A percentile compares a stretch with the other conserved stretches of the same genome.
These are phyloP conservation scores for Mycosarcoma mackinlayi DNA, from an alignment of 1,284 basidiomycete genomes.

Conservation along the genomic window DNA sequence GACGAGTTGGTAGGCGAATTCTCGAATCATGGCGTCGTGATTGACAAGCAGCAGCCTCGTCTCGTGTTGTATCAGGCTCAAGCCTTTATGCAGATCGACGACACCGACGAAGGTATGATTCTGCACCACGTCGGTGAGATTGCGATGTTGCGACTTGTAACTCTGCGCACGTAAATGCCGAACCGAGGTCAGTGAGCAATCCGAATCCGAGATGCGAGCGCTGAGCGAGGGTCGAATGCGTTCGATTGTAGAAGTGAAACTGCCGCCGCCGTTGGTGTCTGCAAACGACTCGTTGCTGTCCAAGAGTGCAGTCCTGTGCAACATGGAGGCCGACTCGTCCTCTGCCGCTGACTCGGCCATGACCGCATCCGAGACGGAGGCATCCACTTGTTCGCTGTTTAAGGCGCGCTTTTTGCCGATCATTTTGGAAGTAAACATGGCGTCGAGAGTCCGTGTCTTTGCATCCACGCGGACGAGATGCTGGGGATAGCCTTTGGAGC, in stretches of 20 bases:
- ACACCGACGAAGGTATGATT: slow-evolving; percentile 94
- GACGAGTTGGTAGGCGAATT: slow-evolving; percentile 93
- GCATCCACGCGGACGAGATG: slow-evolving; percentile 92
- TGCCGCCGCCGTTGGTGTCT: slow-evolving; percentile 3
- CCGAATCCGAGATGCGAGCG: slow-evolving; percentile 78
- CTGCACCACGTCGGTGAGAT: slow-evolving; percentile 82
- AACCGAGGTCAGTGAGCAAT: slow-evolving; percentile 84
- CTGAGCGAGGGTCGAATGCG: slow-evolving; percentile 24
- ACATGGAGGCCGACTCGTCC: slow-evolving; percentile 1
- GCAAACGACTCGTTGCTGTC: slow-evolving; percentile 1
- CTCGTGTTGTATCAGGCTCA: slow-evolving; percentile 86
- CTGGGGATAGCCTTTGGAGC: slow-evolving; percentile 73
- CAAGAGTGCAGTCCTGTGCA: not conserved
- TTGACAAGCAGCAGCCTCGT: slow-evolving; percentile 91
- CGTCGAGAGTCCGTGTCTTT: slow-evolving; percentile 88
- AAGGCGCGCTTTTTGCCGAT: slow-evolving; percentile 27
- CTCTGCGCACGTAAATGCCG: slow-evolving; percentile 76
- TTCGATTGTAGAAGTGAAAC: not conserved
- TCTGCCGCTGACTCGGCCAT: slow-evolving; percentile 8
- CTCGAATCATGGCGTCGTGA: slow-evolving; percentile 76
- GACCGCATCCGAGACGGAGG: slow-evolving; percentile 1
- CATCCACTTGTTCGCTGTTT: slow-evolving; percentile 1
- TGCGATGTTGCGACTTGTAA: slow-evolving; percentile 77
- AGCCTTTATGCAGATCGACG: slow-evolving; percentile 79
- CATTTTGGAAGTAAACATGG: slow-evolving; percentile 70